Evolutionary conservation across 495 filamentous ascomycete genomes (phyloP), one percentile per base, ranked within the genome.

Genomic region (Podospora fimiseda): DNA sequence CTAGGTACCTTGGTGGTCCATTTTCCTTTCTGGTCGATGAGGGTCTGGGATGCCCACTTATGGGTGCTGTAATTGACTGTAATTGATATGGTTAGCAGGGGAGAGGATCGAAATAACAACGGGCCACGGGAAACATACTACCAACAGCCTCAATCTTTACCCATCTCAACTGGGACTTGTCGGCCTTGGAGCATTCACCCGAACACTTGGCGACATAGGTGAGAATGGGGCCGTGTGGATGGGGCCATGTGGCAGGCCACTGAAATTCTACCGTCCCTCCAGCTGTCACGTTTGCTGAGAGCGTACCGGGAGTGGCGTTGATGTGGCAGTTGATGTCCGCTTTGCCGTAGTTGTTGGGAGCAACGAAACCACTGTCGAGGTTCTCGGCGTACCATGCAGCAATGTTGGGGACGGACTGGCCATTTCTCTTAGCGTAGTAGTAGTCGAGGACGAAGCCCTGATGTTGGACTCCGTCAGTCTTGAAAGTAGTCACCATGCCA

Each of bases 1-100:
- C 65, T 65, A 38, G 83, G 83, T 50, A 88, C 79, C 8, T 70
- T 82, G 49, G 83, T 74, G 50, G 74, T 79, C 73, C 76, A 80
- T 56, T 72, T 79, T 70, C 77, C 80, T 71, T 82, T 80, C 64
- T 76, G 64, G n/a, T 61, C 59, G 59, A 76, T 75, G 45, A 70
- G 40, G 38, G 55, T 57, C 16, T 52, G 58, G 20, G 59, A 56
- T 9, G 63, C 62, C 58, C 59, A 64, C 45, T 59, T 51, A 51
- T 60, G 66, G 16, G 59, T 55, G 18, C 13, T 19, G 15, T 56
- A 48, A 53, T 65, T 55, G 54, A 59, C 27, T 33, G 27, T 33
- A 33, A 33, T 33, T n/a, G n/a, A n/a, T n/a, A n/a, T n/a, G n/a
- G n/a, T n/a, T n/a, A n/a, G n/a, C n/a, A n/a, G n/a, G n/a, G n/a